Conservation (phyloP, 1,284 basidiomycete genomes). For the Cryptococcus deneoformans region DNA sequence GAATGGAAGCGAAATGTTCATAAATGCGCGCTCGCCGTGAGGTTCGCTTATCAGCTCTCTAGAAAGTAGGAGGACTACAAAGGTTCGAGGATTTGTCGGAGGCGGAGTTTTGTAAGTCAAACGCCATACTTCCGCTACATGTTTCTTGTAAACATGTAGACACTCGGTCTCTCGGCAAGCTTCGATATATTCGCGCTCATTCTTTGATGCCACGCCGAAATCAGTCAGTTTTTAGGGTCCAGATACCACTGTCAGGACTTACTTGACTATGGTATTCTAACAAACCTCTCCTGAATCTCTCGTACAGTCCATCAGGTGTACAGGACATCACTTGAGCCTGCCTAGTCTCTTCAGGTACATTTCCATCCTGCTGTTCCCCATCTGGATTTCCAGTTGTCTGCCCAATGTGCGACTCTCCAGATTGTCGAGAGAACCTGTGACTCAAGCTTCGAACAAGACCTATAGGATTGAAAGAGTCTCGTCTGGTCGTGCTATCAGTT, state of each 20-base stretch:
- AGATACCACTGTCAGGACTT: slow-evolving; percentile 5
- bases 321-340: slow-evolving; percentile 29
- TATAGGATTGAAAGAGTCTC: slow-evolving; percentile 7
- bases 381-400: slow-evolving; percentile 12
- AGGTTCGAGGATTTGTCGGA: slow-evolving; percentile 45
- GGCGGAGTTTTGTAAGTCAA: slow-evolving; percentile 46
- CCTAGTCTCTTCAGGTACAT: slow-evolving; percentile 18
- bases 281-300: slow-evolving; percentile 41
- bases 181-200: slow-evolving; percentile 45
- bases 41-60: slow-evolving; percentile 30
- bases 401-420: slow-evolving; percentile 3
- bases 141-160: slow-evolving; percentile 39
- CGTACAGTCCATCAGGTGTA: slow-evolving; percentile 32
- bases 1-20: slow-evolving; percentile 48
- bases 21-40: slow-evolving; percentile 34
- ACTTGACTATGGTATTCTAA: slow-evolving; percentile 43
- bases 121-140: slow-evolving; percentile 47
- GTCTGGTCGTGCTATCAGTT: background rate
- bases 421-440: slow-evolving; percentile 3
- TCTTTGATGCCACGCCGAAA: slow-evolving; percentile 5
- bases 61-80: slow-evolving; percentile 41
- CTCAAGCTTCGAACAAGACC: slow-evolving; percentile 8
- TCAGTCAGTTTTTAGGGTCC: background rate
- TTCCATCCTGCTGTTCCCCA: slow-evolving; percentile 1
- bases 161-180: slow-evolving; percentile 42